Base-by-base conservation (phyloP, 257 asterid species). In the Solanum etuberosum region DNA sequence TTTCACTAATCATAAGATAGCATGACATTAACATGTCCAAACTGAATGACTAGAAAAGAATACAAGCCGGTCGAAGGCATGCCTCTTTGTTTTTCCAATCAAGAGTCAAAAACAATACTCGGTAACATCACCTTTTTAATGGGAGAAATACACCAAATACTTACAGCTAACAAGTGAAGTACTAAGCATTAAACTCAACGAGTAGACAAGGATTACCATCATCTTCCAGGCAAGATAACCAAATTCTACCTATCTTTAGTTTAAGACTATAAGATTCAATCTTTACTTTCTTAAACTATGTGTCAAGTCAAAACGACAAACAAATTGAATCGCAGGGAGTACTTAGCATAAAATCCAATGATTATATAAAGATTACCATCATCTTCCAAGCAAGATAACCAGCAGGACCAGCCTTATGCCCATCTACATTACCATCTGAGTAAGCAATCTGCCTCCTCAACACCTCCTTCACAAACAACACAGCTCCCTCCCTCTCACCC, bases 371-470 rank as follows among this genome's bases (percentile, higher is more conserved):
- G 46, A n/a, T 90, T 93, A 97, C 99, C 99, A 95, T 94, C 99
- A 97, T 95, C 93, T 95, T 97, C 99, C 99, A 97, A 27, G 99
- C 98, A 61, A 97, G 96, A 83, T 95, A 97, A 46, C 99, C 99
- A 43, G 91, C 93, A 0, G 99, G 99, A 4, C 99, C 98, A 14
- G 98, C 96, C 88, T 92, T 94, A 73, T 90, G 93, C 86, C 91
- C 96, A 73, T 92, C 93, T 16, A 42, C 88, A 76, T 91, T 93
- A 5, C 88, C 95, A 32, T 90, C 91, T 3, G 91, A 73, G 78
- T 91, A 87, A 15, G 90, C 90, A 42, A 97, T 89, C 71, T 91
- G 95, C 90, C 99, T 93, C 91, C 90, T 89, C 88, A 97, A 88
- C 86, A 97, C 97, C 93, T 95, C 99, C 87, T 97, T 91, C 9